phyloP scores from a whole-genome alignment of 2,329 filamentous ascomycete genomes.

The Fusarium globosum region DNA sequence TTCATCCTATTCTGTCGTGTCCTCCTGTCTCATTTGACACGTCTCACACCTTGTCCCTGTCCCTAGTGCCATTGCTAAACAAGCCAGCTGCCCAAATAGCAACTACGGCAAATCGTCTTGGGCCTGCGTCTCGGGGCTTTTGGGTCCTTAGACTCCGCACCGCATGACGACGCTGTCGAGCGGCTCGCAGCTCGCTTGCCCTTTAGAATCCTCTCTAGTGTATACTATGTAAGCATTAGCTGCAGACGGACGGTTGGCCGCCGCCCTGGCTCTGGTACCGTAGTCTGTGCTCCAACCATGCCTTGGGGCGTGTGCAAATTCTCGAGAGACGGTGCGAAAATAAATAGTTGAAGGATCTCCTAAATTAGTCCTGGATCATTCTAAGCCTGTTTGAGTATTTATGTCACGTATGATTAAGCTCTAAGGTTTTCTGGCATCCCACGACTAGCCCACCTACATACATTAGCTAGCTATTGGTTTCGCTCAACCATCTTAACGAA shows the following conservation, averaged over 20 bases:
- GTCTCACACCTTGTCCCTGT: constrained; percentile 29
- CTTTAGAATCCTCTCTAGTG: constrained; percentile 24
- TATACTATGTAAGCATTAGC: constrained; percentile 28
- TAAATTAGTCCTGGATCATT: neutral
- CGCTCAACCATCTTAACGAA: constrained; percentile 2
- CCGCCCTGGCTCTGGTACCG: constrained; percentile 7
- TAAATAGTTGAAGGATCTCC: neutral
- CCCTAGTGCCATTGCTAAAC: constrained; percentile 20
- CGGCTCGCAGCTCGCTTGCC: constrained; percentile 27
- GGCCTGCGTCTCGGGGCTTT: constrained; percentile 33
- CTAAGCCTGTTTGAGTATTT: neutral
- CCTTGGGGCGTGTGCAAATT: neutral
- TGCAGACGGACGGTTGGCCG: constrained; percentile 37
- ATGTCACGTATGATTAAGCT: neutral
- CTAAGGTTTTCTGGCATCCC: neutral
- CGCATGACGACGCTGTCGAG: constrained; percentile 39
- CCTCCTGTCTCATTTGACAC: constrained; percentile 34
- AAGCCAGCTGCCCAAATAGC: constrained; percentile 19
- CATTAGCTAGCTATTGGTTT: neutral
- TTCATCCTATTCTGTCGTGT: constrained; percentile 23
- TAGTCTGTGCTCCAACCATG: neutral
- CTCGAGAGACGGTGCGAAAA: neutral
- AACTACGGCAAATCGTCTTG: constrained; percentile 27
- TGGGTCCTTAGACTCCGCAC: constrained; percentile 29
- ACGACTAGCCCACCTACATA: neutral